phyloP scores from a whole-genome alignment of 202 grass and related monocot species.

The Setaria viridis region DNA sequence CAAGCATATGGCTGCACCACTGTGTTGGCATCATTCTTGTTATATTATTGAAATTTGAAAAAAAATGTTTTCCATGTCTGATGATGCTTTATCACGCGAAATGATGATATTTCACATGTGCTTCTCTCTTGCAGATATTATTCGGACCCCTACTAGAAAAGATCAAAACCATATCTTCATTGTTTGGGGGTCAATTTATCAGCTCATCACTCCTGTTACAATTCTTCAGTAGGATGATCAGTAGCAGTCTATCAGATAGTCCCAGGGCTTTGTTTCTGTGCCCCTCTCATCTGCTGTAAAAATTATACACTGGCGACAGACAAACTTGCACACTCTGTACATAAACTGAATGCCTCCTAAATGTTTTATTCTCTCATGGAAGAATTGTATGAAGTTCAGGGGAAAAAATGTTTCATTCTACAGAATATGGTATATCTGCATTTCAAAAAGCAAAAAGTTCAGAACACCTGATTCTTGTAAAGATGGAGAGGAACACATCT shows the following conservation, averaged over 20 bases:
- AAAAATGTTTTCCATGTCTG: not conserved
- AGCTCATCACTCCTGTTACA: not conserved
- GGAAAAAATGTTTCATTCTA: not conserved
- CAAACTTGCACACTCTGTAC: slow-evolving; percentile 45
- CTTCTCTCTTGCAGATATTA: slow-evolving; percentile 48
- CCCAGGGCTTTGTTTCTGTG: slow-evolving; percentile 26
- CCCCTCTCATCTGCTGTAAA: slow-evolving; percentile 39
- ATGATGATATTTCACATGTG: not conserved
- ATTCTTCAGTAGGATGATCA: slow-evolving; percentile 3
- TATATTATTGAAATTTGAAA: not conserved
- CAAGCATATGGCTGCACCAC: not conserved
- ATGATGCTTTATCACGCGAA: slow-evolving; percentile 3
- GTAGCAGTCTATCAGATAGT: not conserved
- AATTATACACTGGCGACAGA: slow-evolving; percentile 2
- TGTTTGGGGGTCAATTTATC: slow-evolving; percentile 32
- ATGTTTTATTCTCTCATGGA: not conserved
- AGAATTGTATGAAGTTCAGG: not conserved
- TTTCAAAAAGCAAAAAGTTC: not conserved
- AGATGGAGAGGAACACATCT: not conserved
- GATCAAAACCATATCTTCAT: slow-evolving; percentile 35
- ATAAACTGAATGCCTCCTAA: slow-evolving; percentile 27
- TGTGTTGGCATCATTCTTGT: slow-evolving; percentile 13
- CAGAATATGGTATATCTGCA: not conserved
- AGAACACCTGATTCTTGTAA: not conserved
- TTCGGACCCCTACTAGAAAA: slow-evolving; percentile 26